phyloP scores from a whole-genome alignment of 2,329 filamentous ascomycete species.

The Gnomoniopsis smithogilvyi region DNA sequence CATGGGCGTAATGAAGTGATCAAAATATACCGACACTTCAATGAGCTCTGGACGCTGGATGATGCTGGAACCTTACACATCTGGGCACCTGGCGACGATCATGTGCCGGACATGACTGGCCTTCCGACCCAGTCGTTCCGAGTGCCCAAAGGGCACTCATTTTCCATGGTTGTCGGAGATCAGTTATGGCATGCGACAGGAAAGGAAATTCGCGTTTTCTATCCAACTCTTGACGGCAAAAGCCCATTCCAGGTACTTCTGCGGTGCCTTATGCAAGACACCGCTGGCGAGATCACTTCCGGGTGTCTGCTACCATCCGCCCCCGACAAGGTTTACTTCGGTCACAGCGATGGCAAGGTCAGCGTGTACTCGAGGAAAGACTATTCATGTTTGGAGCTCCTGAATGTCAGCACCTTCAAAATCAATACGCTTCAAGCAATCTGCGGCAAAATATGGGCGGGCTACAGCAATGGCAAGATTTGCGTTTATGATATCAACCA shows the following conservation, averaged over 20 bases:
- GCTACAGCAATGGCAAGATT: conserved; percentile 89
- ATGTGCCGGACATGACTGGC: conserved; percentile 70
- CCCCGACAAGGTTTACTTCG: conserved; percentile 79
- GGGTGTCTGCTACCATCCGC: conserved; percentile 73
- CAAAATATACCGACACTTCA: conserved; percentile 80
- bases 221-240: conserved; percentile 66
- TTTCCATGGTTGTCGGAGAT: conserved; percentile 82
- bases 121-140: conserved; percentile 72
- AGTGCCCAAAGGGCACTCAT: conserved; percentile 77
- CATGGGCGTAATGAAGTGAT: conserved; percentile 78
- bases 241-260: conserved; percentile 72
- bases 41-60: conserved; percentile 92
- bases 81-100: conserved; percentile 74
- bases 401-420: conserved; percentile 91
- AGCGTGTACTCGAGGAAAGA: conserved; percentile 83
- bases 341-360: conserved; percentile 90
- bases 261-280: conserved; percentile 66
- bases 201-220: conserved; percentile 82
- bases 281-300: conserved; percentile 82
- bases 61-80: conserved; percentile 83
- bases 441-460: conserved; percentile 84
- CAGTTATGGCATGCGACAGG: conserved; percentile 85
- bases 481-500: conserved; percentile 84
- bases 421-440: conserved; percentile 84
- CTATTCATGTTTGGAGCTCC: conserved; percentile 72